phyloP scores from a whole-genome alignment of 441 rosid species.

The Mallotus japonicus region DNA sequence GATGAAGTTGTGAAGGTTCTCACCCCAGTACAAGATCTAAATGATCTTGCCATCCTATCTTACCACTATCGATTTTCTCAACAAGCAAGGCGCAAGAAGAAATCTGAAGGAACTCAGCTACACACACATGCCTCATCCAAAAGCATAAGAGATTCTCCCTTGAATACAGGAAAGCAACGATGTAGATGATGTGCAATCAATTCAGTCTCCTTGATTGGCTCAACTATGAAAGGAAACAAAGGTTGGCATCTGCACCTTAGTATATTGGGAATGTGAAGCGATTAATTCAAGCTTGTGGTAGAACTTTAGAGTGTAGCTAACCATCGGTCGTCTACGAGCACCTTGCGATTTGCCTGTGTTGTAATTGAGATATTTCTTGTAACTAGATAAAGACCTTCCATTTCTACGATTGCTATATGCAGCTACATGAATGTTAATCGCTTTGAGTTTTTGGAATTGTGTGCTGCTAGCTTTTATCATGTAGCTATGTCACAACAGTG shows the following conservation, averaged over 20 bases:
- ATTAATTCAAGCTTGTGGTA: slow-evolving; percentile 31
- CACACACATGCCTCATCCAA: slow-evolving; percentile 34
- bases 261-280: slow-evolving; percentile 23
- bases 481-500: not conserved
- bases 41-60: slow-evolving; percentile 59
- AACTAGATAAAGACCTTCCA: slow-evolving; percentile 33
- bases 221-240: slow-evolving; percentile 19
- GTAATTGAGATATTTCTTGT: slow-evolving; percentile 38
- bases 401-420: slow-evolving; percentile 33
- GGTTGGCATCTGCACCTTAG: slow-evolving; percentile 23
- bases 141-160: slow-evolving; percentile 50
- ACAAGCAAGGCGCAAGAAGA: slow-evolving; percentile 67
- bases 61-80: slow-evolving; percentile 53
- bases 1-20: slow-evolving; percentile 66
- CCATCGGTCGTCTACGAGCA: slow-evolving; percentile 23
- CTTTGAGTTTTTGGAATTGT: slow-evolving; percentile 27
- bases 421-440: slow-evolving; percentile 28
- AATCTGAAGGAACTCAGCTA: slow-evolving; percentile 42
- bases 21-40: slow-evolving; percentile 59
- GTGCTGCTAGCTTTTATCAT: not conserved
- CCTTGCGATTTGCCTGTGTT: slow-evolving; percentile 27
- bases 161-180: slow-evolving; percentile 54
- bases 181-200: slow-evolving; percentile 32
- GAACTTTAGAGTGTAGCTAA: slow-evolving; percentile 42
- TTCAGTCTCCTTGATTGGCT: slow-evolving; percentile 27